A percentile compares a stretch with the other conserved stretches of the same genome.
These are phyloP conservation scores for Pleurotus tuoliensis DNA, from an alignment of 768 basidiomycete species.

Conservation along the genomic window DNA sequence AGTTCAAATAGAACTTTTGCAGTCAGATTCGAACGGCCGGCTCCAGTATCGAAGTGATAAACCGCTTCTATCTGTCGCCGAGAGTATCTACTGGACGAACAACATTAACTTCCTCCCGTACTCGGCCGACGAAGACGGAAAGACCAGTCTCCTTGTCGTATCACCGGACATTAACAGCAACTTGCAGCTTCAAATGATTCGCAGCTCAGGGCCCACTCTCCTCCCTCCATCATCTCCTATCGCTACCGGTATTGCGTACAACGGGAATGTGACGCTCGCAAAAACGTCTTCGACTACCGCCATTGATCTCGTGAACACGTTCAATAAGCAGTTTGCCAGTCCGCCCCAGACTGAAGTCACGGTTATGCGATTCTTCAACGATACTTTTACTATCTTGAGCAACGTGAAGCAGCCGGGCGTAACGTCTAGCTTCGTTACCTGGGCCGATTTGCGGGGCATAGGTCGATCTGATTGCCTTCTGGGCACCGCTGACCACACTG, in stretches of 20 bases:
- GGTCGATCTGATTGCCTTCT: conserved; percentile 4
- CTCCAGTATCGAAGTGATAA: conserved; percentile 2
- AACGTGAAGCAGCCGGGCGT: neutral
- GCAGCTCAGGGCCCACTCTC: conserved; percentile 3
- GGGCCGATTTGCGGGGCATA: conserved; percentile 1
- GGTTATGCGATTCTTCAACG: neutral
- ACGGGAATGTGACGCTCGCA: neutral
- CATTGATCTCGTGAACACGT: conserved; percentile 5
- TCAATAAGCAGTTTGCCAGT: neutral
- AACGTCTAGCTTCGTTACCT: conserved; percentile 1
- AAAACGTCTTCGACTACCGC: conserved; percentile 2
- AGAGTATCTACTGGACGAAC: conserved; percentile 1
- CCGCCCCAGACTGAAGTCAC: conserved; percentile 1
- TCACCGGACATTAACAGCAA: neutral
- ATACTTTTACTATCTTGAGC: neutral
- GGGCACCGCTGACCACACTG: neutral
- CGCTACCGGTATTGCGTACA: neutral
- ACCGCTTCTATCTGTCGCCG: neutral
- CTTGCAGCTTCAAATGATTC: conserved; percentile 6
- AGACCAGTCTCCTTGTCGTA: conserved; percentile 1
- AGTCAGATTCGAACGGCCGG: neutral
- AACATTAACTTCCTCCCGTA: conserved; percentile 5
- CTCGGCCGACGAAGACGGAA: conserved; percentile 5
- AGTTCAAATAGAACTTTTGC: conserved; percentile 5
- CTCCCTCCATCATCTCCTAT: conserved; percentile 1